Evolutionary conservation across 1,139 yeast species (phyloP), one percentile per base, ranked within the genome.

Genomic region (Yamadazyma conglobata): DNA sequence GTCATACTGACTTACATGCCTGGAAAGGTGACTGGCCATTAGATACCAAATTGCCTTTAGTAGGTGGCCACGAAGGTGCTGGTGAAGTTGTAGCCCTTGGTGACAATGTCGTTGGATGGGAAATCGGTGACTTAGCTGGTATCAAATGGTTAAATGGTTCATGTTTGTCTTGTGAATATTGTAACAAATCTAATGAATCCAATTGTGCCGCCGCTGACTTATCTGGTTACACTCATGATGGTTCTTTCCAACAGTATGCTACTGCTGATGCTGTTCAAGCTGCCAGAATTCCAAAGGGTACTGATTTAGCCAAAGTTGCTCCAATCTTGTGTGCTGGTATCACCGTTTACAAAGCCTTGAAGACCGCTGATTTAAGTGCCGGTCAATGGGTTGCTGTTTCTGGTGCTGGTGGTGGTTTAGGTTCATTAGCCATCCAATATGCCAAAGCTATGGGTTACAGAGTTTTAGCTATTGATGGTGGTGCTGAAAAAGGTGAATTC

Each of bases 251-350:
- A 61, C 81, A 81, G 58, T 81, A 78, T 48, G 87, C 87, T 22
- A 79, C 88, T 31, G 87, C 93, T 38, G 89, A 83, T 58, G 91
- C 91, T 27, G 73, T 82, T 38, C 94, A 84, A 55, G 94, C 93
- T 33, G 93, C 94, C 24, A 70, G 73, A 52, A 76, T 85, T 47
- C 85, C 89, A 35, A 53, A 64, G 44, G 81, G 79, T 40, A 67
- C 83, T 32, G 86, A 84, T 51, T 73, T 84, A 52, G 88, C 89
- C 35, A 62, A 69, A 44, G 77, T 78, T 37, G 77, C 95, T 18
- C 95, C 95, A 44, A 77, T 85, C 40, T 66, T 81, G 50, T 81
- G 89, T 73, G 89, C 88, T 16, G 89, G 89, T 65, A 77, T 81
- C 50, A 81, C 88, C 24, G 88, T 79, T 30, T 81, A 79, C 73